Conservation (phyloP, 2,329 filamentous ascomycete genomes). For the Colletotrichum sp. region DNA sequence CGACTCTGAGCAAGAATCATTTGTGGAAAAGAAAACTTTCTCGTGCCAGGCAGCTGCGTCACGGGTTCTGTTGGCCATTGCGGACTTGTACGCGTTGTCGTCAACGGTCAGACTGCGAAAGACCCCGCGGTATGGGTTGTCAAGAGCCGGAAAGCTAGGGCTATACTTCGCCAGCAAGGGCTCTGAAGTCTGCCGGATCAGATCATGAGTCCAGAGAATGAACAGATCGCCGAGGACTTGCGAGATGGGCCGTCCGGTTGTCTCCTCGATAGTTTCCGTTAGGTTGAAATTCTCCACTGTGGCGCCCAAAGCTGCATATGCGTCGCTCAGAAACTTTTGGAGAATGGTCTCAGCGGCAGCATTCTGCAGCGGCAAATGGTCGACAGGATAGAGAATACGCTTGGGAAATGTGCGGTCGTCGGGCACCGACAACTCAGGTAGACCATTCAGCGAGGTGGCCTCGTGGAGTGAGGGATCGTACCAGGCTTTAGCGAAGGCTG, state of each 20-base stretch:
- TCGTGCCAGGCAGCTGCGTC: not conserved
- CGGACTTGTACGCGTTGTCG: not conserved
- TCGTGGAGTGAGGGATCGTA: constrained; percentile 37
- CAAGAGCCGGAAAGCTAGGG: not conserved
- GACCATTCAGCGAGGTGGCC: constrained; percentile 36
- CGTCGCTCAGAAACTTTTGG: constrained; percentile 36
- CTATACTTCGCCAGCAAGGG: not conserved
- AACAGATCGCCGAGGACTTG: not conserved
- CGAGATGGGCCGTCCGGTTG: not conserved
- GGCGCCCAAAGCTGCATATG: constrained; percentile 39
- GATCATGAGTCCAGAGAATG: not conserved
- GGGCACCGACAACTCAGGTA: constrained; percentile 35
- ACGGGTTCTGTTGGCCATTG: not conserved
- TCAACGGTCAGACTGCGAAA: not conserved
- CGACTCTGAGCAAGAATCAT: constrained; percentile 36
- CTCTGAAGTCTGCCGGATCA: not conserved
- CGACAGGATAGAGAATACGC: constrained; percentile 40
- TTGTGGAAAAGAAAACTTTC: not conserved
- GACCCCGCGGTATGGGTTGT: not conserved
- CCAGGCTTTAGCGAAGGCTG: constrained; percentile 40
- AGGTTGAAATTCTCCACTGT: constrained; percentile 39
- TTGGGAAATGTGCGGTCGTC: constrained; percentile 38
- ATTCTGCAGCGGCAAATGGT: constrained; percentile 33
- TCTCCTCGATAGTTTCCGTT: constrained; percentile 26
- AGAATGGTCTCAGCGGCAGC: constrained; percentile 26